These are phyloP conservation scores for Quillaja saponaria DNA, from an alignment of 306 rosid genomes.

Conservation along the genomic window DNA sequence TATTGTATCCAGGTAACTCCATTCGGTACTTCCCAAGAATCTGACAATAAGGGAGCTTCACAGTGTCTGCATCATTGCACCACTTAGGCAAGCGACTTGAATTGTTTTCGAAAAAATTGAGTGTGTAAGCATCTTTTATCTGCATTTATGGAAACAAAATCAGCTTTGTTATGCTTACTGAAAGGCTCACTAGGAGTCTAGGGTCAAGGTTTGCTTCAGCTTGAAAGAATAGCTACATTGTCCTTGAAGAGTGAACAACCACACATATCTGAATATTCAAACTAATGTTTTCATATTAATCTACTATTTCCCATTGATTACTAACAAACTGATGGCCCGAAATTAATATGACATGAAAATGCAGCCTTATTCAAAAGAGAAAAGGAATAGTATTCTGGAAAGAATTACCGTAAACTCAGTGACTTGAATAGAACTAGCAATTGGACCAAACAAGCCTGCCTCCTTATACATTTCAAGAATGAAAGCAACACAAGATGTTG, in stretches of 20 bases:
- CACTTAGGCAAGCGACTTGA: slow-evolving; percentile 81
- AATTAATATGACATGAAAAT: background rate
- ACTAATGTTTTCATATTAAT: slow-evolving; percentile 7
- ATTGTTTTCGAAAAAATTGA: slow-evolving; percentile 79
- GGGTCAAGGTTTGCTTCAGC: too few relatives aligned
- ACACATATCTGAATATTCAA: background rate
- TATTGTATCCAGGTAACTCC: slow-evolving; percentile 88
- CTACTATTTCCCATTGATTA: background rate
- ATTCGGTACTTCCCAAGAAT: slow-evolving; percentile 82
- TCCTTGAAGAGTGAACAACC: too few relatives aligned
- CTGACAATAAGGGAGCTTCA: slow-evolving; percentile 92
- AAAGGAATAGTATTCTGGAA: slow-evolving; percentile 21
- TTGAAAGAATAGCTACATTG: too few relatives aligned
- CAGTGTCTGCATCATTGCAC: slow-evolving; percentile 81
- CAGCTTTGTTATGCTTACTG: slow-evolving; percentile 16
- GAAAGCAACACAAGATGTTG: slow-evolving; percentile 88
- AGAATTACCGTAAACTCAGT: slow-evolving; percentile 93
- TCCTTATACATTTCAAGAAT: slow-evolving; percentile 90
- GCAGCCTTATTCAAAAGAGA: slow-evolving; percentile 17
- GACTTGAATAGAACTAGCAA: slow-evolving; percentile 81
- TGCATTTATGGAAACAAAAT: slow-evolving; percentile 44
- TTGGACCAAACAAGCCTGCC: slow-evolving; percentile 86
- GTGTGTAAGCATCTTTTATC: slow-evolving; percentile 92
- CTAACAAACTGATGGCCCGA: slow-evolving; percentile 1
- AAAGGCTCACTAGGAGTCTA: background rate